A percentile compares a stretch with the other conserved stretches of the same genome.
phyloP scores from a whole-genome alignment of 2,329 filamentous ascomycete genomes.

The Pyrenochaeta sp. region DNA sequence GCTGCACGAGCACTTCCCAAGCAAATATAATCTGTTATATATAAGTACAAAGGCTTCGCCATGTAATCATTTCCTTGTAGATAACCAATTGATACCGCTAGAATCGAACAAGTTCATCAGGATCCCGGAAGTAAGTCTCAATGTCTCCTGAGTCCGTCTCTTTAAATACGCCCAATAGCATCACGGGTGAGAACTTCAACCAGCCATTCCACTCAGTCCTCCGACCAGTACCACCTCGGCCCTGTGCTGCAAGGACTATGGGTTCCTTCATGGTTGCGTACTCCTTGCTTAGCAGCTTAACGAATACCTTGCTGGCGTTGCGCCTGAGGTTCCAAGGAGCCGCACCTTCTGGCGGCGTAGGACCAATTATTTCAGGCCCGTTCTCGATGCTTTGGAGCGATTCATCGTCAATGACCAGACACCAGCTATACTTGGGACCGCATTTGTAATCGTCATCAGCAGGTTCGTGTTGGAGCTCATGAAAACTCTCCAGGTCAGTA shows the following conservation, averaged over 20 bases:
- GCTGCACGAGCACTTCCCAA: no score
- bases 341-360: constrained; percentile 6
- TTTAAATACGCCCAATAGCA: background rate
- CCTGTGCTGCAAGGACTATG: background rate
- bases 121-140: background rate
- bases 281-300: constrained; percentile 5
- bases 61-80: no score
- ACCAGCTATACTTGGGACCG: constrained; percentile 5
- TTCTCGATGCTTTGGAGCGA: constrained; percentile 10
- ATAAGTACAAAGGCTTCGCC: no score
- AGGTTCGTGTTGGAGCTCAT: background rate
- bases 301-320: constrained; percentile 2
- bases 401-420: constrained; percentile 9
- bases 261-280: constrained; percentile 3
- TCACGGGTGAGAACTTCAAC: constrained; percentile 5
- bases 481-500: background rate
- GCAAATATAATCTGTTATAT: no score
- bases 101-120: background rate
- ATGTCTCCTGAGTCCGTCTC: background rate
- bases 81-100: background rate
- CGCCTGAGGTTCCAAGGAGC: background rate
- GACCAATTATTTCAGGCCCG: constrained; percentile 8
- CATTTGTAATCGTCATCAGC: constrained; percentile 4
- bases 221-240: background rate
- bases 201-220: constrained; percentile 5